Conservation (phyloP, 306 rosid genomes). For the Pterocarpus macrocarpus region DNA sequence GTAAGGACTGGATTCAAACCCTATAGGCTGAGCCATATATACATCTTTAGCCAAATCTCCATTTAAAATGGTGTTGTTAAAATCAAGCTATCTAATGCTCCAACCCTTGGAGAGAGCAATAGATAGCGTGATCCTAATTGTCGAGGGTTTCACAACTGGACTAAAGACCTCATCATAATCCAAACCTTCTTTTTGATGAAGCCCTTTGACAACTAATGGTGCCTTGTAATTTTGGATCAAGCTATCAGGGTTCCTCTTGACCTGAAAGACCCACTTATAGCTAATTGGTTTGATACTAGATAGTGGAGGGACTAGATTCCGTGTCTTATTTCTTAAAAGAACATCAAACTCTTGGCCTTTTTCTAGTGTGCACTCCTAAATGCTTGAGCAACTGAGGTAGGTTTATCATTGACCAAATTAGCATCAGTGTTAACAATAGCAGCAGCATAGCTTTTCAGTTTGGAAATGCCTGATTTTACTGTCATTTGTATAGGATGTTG, state of each 20-base stretch:
- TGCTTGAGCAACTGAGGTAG: too few relatives aligned
- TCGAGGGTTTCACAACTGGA: not conserved
- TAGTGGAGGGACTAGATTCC: too few relatives aligned
- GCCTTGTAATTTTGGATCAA: not conserved
- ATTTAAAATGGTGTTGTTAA: not conserved
- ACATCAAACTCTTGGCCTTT: too few relatives aligned
- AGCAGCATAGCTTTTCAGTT: too few relatives aligned
- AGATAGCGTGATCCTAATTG: too few relatives aligned
- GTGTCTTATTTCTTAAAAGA: too few relatives aligned
- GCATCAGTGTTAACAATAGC: too few relatives aligned
- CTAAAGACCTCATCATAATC: not conserved
- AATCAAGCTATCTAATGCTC: not conserved
- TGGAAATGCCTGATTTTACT: too few relatives aligned
- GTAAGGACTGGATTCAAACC: not conserved
- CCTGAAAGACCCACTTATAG: not conserved
- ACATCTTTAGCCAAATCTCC: not conserved
- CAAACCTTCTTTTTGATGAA: not conserved
- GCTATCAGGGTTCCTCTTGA: not conserved
- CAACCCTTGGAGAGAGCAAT: not conserved
- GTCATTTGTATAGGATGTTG: too few relatives aligned
- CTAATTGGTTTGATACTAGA: too few relatives aligned
- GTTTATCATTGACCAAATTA: too few relatives aligned
- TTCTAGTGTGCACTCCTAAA: too few relatives aligned
- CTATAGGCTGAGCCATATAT: not conserved
- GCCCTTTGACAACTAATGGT: not conserved